Percentiles rank a stretch among this genome's conserved stretches.
Evolutionary conservation across 495 filamentous ascomycete species (phyloP).

Genomic region (Aspergillus biplanus): DNA sequence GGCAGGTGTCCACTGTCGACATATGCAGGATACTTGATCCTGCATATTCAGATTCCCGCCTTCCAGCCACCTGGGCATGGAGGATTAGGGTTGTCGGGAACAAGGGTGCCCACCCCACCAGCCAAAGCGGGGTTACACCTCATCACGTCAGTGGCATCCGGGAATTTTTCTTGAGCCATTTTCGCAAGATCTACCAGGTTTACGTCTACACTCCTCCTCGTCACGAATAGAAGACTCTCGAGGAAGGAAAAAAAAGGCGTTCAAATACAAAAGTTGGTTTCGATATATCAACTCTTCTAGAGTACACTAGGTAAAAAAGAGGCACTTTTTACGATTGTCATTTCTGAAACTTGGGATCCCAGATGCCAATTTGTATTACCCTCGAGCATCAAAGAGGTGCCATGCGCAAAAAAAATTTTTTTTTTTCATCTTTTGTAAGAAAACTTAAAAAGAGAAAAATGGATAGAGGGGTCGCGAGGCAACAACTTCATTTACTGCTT

Average conservation of each 20-base stretch:
- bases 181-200: neutral
- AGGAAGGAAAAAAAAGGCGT: neutral
- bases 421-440: constrained; percentile 9
- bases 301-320: constrained; percentile 31
- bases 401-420: neutral
- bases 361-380: neutral
- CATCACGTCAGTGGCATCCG: neutral
- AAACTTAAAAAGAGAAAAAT: constrained; percentile 1
- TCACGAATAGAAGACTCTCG: neutral
- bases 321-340: neutral
- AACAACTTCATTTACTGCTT: constrained; percentile 45
- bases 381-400: constrained; percentile 9
- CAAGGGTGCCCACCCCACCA: constrained; percentile 9
- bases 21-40: neutral
- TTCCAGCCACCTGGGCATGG: neutral
- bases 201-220: too few relatives aligned
- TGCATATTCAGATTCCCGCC: neutral
- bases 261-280: constrained; percentile 8
- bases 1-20: neutral
- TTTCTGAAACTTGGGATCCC: neutral
- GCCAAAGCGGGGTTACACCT: constrained; percentile 8
- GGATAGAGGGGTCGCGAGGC: constrained; percentile 4
- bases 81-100: constrained; percentile 4
- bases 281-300: constrained; percentile 29
- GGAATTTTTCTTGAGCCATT: neutral